These are phyloP conservation scores for Trametes punicea DNA, from an alignment of 768 basidiomycete species.

Conservation along the genomic window DNA sequence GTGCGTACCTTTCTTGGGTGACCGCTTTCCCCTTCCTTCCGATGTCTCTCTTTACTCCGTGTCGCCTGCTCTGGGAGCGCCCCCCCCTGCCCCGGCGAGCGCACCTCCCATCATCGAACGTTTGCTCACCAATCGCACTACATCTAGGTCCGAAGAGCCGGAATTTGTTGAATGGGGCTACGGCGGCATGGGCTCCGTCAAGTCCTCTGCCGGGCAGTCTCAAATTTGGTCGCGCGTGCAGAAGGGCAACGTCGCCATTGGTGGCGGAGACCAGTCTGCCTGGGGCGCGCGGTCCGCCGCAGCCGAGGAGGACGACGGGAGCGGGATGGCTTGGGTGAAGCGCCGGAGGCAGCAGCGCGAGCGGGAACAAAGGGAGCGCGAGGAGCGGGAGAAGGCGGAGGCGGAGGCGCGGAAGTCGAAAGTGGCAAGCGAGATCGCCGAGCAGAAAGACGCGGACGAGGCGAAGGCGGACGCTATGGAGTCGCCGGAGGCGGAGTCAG, in stretches of 20 bases:
- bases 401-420: constrained; percentile 10
- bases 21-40: no score
- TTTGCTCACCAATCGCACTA: neutral
- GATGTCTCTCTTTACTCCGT: no score
- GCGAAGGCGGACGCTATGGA: constrained; percentile 14
- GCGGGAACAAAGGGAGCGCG: constrained; percentile 44
- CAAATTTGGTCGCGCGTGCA: constrained; percentile 24
- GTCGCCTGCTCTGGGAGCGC: neutral
- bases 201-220: constrained; percentile 19
- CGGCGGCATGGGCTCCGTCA: constrained; percentile 67
- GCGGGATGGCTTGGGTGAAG: constrained; percentile 84
- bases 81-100: neutral
- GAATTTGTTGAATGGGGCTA: constrained; percentile 94
- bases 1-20: constrained; percentile 15
- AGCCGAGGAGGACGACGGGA: constrained; percentile 71
- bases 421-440: neutral
- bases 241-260: constrained; percentile 23
- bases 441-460: constrained; percentile 12
- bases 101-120: neutral
- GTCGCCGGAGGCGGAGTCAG: neutral
- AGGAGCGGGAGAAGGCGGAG: constrained; percentile 30
- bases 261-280: constrained; percentile 12
- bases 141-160: constrained; percentile 55
- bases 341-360: constrained; percentile 57
- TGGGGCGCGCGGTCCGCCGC: neutral